phyloP scores from a whole-genome alignment of 106 monocot species.

The Vanilla planifolia region DNA sequence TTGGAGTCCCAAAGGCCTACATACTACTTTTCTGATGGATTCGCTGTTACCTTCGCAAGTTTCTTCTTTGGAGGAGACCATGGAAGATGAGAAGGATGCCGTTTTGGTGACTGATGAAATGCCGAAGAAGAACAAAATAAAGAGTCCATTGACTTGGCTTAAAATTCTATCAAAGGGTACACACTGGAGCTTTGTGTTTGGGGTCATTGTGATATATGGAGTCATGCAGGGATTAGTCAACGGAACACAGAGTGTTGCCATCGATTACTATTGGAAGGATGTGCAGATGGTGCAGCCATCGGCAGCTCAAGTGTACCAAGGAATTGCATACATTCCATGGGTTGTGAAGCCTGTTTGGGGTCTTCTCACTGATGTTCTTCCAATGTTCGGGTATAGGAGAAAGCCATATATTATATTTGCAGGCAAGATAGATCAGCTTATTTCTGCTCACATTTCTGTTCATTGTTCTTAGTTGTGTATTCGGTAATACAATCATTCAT shows the following conservation, averaged over 20 bases:
- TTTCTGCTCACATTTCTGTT: not conserved
- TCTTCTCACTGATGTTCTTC: conserved; percentile 75
- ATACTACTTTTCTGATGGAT: not conserved
- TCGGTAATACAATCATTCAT: too few species aligned
- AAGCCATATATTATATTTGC: conserved; percentile 72
- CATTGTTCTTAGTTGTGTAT: not conserved
- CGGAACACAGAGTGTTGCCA: conserved; percentile 30
- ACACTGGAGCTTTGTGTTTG: conserved; percentile 75
- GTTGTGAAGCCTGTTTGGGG: conserved; percentile 91
- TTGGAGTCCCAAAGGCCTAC: too few species aligned
- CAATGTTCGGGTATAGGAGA: conserved; percentile 66
- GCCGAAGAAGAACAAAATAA: not conserved
- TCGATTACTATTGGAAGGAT: conserved; percentile 94
- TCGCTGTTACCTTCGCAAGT: not conserved
- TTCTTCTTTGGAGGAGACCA: not conserved
- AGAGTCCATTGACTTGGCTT: conserved; percentile 50
- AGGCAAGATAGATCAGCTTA: conserved; percentile 23
- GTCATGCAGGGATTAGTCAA: conserved; percentile 73
- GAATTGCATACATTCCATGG: conserved; percentile 77
- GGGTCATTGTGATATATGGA: conserved; percentile 53
- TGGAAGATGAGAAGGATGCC: conserved; percentile 1
- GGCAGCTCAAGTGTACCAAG: conserved; percentile 68
- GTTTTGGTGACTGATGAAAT: not conserved
- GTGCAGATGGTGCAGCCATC: conserved; percentile 73
- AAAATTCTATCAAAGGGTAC: conserved; percentile 47